Base-by-base conservation (phyloP, 805 yeast species). In the Candida sanyiensis region DNA sequence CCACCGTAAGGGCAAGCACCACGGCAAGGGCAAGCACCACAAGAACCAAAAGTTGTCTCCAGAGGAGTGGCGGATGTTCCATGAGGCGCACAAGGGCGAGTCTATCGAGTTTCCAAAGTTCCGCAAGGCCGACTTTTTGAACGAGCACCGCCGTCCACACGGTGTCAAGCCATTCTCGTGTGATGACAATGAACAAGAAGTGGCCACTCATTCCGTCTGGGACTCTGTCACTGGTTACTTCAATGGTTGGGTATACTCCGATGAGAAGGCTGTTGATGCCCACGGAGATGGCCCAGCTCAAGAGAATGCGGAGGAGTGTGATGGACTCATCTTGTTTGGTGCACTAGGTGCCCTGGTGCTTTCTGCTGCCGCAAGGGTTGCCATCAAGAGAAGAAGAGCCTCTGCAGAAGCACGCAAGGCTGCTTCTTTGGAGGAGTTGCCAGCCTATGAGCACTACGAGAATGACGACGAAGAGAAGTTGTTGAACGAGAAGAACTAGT, bases 401-500 rank as follows among this genome's bases (percentile, higher is more conserved):
- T 19, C n/a, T 17, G 8, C 18, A 23, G 34, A 13, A 7, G 19
- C 33, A 10, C 20, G 27, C 19, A 19, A 21, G 8, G 28, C n/a
- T 23, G 38, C 32, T 15, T 21, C 34, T 21, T 33, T 23, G 5
- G 33, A 36, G 15, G 30, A 39, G 24, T 17, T 31, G 21, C 38
- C 38, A 35, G 21, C 40, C 9, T 32, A 36, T 18, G 39, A 36
- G 22, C 36, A 36, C 11, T 28, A 27, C 16, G 39, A 32, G 29
- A 33, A 32, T 15, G 37, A 29, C 13, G 33, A 20, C 11, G 23
- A 28, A 28, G 26, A 20, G 22, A 31, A 37, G 30, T 16, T 22
- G 11, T 31, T 38, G 26, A 22, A 38, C 16, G 38, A 38, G 24
- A 42, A 39, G 32, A 31, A 38, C 17, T 34, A 27, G 7, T 13